Conservation (phyloP, 805 yeast genomes). For the Ogataea ganodermae region DNA sequence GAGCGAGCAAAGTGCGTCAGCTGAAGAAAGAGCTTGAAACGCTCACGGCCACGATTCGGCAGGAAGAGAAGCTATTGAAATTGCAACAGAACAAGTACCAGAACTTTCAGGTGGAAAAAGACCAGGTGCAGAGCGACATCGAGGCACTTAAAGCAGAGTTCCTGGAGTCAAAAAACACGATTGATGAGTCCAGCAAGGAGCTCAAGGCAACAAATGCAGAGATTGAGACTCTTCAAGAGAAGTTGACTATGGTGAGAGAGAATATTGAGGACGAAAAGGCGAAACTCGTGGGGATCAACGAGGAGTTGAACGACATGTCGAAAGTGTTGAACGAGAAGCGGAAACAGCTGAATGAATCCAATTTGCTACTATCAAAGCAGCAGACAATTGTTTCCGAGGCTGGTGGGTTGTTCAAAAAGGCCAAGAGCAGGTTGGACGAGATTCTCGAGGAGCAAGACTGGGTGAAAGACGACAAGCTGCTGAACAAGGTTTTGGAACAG, state of each 20-base stretch:
- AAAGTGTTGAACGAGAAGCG: conserved; percentile 44
- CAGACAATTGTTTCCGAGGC: conserved; percentile 48
- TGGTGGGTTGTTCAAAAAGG: conserved; percentile 26
- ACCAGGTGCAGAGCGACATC: conserved; percentile 64
- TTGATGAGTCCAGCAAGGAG: conserved; percentile 39
- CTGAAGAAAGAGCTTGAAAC: conserved; percentile 52
- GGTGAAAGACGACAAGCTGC: conserved; percentile 66
- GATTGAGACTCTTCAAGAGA: conserved; percentile 30
- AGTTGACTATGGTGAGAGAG: conserved; percentile 32
- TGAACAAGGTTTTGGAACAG: conserved; percentile 57
- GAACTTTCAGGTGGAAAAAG: conserved; percentile 65
- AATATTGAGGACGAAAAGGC: conserved; percentile 57
- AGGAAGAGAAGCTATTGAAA: conserved; percentile 44
- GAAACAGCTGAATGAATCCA: conserved; percentile 47
- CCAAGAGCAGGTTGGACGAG: conserved; percentile 43
- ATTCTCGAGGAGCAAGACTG: conserved; percentile 64
- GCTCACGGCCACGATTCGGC: conserved; percentile 39
- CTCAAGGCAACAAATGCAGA: conserved; percentile 27
- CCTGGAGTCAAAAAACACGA: conserved; percentile 35
- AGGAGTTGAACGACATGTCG: conserved; percentile 68
- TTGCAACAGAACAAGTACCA: conserved; percentile 57
- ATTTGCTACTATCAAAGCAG: conserved; percentile 55
- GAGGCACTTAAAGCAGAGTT: conserved; percentile 45
- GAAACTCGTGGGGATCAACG: conserved; percentile 66
- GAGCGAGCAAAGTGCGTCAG: conserved; percentile 75